These are phyloP conservation scores for Theobroma grandiflorum DNA, from an alignment of 441 rosid species.

Conservation along the genomic window DNA sequence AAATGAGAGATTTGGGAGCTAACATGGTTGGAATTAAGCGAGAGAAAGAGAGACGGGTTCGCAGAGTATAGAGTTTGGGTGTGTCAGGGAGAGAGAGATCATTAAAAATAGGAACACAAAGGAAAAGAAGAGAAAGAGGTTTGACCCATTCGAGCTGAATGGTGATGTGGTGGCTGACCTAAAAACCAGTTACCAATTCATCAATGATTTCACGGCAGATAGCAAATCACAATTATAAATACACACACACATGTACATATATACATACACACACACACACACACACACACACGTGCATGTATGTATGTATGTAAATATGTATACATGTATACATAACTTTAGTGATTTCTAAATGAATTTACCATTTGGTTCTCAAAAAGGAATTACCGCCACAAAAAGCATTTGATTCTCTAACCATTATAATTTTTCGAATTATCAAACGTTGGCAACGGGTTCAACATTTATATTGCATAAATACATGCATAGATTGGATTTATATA, in stretches of 20 bases:
- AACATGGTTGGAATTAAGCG: neutral
- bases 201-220: neutral
- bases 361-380: neutral
- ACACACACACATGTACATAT: neutral
- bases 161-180: neutral
- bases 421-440: neutral
- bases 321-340: neutral
- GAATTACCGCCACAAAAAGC: neutral
- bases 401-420: neutral
- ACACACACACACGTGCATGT: neutral
- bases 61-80: neutral
- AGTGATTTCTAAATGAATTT: neutral
- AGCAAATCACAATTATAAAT: neutral
- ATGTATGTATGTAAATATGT: neutral
- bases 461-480: neutral
- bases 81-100: neutral
- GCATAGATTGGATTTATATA: neutral
- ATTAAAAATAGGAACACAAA: neutral
- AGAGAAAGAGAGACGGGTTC: neutral
- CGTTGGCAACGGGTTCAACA: neutral
- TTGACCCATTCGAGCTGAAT: neutral
- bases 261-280: neutral
- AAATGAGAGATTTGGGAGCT: neutral
- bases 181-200: neutral
- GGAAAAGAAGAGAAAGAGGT: neutral